phyloP scores from a whole-genome alignment of 257 asterid genomes.

The Ligustrum vulgare region DNA sequence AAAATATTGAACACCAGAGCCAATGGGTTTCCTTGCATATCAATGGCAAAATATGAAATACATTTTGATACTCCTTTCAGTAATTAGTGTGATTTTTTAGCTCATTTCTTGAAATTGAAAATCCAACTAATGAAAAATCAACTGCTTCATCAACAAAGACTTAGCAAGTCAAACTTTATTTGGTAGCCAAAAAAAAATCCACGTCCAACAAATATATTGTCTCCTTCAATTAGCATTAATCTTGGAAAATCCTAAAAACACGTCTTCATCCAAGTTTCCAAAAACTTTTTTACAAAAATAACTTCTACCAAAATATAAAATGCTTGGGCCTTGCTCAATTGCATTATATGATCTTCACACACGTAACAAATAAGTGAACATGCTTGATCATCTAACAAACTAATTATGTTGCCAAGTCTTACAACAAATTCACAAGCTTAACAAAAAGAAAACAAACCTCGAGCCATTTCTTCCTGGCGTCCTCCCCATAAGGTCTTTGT shows the following conservation, averaged over 20 bases:
- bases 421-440: slow-evolving; percentile 24
- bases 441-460: slow-evolving; percentile 58
- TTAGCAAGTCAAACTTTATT: neutral
- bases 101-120: neutral
- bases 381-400: slow-evolving; percentile 13
- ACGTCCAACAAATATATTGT: neutral
- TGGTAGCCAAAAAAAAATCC: neutral
- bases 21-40: neutral
- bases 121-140: neutral
- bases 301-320: neutral
- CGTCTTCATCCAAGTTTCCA: neutral
- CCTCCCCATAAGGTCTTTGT: slow-evolving; percentile 92
- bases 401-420: slow-evolving; percentile 14
- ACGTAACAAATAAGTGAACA: slow-evolving; percentile 3
- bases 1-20: neutral
- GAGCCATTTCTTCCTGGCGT: slow-evolving; percentile 92
- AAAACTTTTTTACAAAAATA: neutral
- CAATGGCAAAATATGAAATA: neutral
- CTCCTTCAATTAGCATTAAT: neutral
- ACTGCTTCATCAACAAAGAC: neutral
- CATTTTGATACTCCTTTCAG: neutral
- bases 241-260: neutral
- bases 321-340: neutral
- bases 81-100: neutral
- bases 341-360: neutral